These are phyloP conservation scores for Inonotus obliquus DNA, from an alignment of 1,284 basidiomycete genomes.

Conservation along the genomic window DNA sequence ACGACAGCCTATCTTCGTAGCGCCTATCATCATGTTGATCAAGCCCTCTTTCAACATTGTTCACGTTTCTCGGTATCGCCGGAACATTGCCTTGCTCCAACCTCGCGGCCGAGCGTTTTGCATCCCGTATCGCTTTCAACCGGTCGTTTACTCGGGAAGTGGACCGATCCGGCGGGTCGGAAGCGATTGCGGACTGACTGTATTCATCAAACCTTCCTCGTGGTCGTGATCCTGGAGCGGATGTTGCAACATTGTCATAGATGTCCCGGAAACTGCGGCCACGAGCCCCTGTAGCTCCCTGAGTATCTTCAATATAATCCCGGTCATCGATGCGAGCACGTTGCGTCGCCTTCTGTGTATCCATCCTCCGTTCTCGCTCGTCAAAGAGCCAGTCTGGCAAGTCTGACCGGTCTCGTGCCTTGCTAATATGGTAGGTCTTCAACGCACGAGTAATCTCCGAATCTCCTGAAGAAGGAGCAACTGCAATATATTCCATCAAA, in stretches of 20 bases:
- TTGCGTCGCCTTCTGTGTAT: conserved; percentile 15
- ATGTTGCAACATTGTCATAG: conserved; percentile 1
- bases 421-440: conserved; percentile 61
- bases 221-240: not conserved
- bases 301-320: conserved; percentile 22
- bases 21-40: conserved; percentile 1
- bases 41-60: not conserved
- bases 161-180: conserved; percentile 27
- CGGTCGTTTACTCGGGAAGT: conserved; percentile 38
- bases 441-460: conserved; percentile 58
- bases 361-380: conserved; percentile 44
- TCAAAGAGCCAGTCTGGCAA: conserved; percentile 68
- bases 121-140: conserved; percentile 49
- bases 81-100: not conserved
- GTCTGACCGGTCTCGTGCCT: conserved; percentile 51
- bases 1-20: not conserved
- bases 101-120: conserved; percentile 38
- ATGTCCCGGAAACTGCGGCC: conserved; percentile 1
- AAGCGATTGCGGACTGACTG: not conserved
- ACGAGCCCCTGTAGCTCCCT: conserved; percentile 4
- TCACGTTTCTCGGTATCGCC: not conserved
- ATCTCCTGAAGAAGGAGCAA: conserved; percentile 32
- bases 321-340: conserved; percentile 3
- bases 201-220: not conserved
- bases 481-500: not conserved